Conservation (phyloP, 495 filamentous ascomycete genomes). For the Tuber melanosporum region DNA sequence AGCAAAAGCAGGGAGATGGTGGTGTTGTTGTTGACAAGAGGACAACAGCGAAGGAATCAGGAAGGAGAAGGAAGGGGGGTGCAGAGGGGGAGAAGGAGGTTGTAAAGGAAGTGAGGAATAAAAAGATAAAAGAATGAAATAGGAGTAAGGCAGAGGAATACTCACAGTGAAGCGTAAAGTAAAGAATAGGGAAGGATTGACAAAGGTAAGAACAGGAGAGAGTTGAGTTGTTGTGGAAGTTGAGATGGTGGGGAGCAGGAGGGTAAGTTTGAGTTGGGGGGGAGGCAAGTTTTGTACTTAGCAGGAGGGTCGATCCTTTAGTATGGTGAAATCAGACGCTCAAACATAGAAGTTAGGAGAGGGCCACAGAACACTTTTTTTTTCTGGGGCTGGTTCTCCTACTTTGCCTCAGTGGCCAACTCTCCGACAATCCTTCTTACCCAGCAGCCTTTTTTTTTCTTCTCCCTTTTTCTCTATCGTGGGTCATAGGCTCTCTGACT, state of each 20-base stretch:
- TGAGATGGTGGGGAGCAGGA: constrained; percentile 3
- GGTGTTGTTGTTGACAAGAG: constrained; percentile 27
- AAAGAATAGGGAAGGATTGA: neutral
- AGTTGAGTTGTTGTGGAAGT: constrained; percentile 3
- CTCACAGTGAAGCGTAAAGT: neutral
- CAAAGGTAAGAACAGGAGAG: neutral
- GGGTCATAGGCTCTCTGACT: neutral
- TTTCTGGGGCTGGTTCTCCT: neutral
- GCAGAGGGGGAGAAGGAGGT: constrained; percentile 30
- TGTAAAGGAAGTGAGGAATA: neutral
- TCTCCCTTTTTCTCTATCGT: neutral
- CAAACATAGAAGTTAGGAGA: neutral
- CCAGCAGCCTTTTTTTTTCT: neutral
- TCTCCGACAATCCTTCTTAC: neutral
- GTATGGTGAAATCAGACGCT: neutral
- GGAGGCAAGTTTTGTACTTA: neutral
- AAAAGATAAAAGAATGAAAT: neutral
- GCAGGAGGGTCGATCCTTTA: neutral
- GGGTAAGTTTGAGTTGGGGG: neutral
- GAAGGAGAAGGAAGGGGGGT: constrained; percentile 32
- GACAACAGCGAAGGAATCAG: constrained; percentile 31
- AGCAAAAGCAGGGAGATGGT: constrained; percentile 36
- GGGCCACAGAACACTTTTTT: neutral
- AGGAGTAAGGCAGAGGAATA: neutral
- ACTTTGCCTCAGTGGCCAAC: neutral